Conservation (phyloP, 257 asterid species). For the Euphrasia confusa region DNA sequence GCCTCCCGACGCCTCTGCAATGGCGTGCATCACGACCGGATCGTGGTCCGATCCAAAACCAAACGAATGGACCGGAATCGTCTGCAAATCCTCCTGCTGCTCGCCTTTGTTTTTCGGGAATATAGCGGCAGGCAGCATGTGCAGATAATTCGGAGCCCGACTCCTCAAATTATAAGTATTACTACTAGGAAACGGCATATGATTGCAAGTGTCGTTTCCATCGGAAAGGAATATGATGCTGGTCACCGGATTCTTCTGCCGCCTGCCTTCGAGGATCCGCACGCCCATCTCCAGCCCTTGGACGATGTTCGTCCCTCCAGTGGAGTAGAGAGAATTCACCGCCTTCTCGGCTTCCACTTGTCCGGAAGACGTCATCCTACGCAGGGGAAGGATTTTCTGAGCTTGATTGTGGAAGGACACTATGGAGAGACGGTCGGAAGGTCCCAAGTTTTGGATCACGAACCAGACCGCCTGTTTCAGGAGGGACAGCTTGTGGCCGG, state of each 20-base stretch:
- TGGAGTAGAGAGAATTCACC: constrained; percentile 24
- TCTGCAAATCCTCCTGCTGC: not conserved
- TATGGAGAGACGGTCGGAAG: constrained; percentile 19
- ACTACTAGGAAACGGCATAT: no score
- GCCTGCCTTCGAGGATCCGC: constrained; percentile 31
- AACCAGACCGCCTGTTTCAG: constrained; percentile 29
- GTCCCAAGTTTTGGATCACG: constrained; percentile 29
- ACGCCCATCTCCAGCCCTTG: constrained; percentile 28
- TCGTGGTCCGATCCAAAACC: constrained; percentile 36
- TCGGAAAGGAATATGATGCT: constrained; percentile 34
- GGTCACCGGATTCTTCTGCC: constrained; percentile 28
- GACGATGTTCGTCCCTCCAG: constrained; percentile 27
- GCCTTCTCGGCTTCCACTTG: constrained; percentile 32
- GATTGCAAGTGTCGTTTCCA: constrained; percentile 28
- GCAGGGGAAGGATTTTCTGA: not conserved
- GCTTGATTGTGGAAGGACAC: not conserved
- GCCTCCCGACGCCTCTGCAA: constrained; percentile 32
- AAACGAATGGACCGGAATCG: constrained; percentile 30
- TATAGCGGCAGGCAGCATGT: not conserved
- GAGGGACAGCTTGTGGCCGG: constrained; percentile 26
- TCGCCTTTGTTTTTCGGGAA: not conserved
- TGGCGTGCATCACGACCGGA: constrained; percentile 27
- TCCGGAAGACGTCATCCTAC: constrained; percentile 32
- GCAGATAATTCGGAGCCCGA: not conserved
- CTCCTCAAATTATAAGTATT: no score